Evolutionary conservation across 1,284 basidiomycete genomes (phyloP).

Genomic region (Cerioporus squamosus): DNA sequence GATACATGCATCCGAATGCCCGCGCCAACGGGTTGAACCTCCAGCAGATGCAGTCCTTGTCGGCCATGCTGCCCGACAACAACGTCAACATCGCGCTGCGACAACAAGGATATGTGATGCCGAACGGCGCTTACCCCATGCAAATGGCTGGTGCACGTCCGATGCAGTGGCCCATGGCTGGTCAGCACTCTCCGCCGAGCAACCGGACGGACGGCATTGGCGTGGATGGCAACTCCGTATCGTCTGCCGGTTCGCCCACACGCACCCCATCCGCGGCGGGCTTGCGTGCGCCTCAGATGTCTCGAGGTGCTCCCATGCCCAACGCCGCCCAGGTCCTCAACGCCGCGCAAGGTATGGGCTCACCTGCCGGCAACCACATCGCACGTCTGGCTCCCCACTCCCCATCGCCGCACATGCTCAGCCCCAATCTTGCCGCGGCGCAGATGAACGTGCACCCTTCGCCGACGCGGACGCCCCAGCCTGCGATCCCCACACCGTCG

Average conservation of each 20-base stretch:
- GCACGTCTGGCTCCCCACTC: conserved; percentile 41
- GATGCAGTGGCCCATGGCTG: conserved; percentile 44
- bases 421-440: conserved; percentile 47
- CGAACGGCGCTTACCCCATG: conserved; percentile 42
- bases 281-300: conserved; percentile 37
- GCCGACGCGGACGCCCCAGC: conserved; percentile 58
- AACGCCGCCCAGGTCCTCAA: conserved; percentile 40
- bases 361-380: conserved; percentile 31
- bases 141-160: conserved; percentile 47
- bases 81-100: conserved; percentile 35
- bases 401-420: conserved; percentile 59
- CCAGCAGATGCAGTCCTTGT: conserved; percentile 57
- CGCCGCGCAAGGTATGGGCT: conserved; percentile 40
- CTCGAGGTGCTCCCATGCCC: conserved; percentile 34
- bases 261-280: conserved; percentile 63
- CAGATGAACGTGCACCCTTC: conserved; percentile 50
- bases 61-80: conserved; percentile 41
- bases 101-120: conserved; percentile 37
- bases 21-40: conserved; percentile 43
- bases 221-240: conserved; percentile 35
- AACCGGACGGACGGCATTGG: conserved; percentile 35
- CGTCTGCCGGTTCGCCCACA: conserved; percentile 38
- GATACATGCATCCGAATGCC: conserved; percentile 35
- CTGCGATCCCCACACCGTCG: conserved; percentile 54
- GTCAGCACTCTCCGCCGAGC: conserved; percentile 23